A percentile compares a stretch with the other conserved stretches of the same genome.
These are phyloP conservation scores for Karstenula rhodostoma DNA, from an alignment of 2,329 filamentous ascomycete genomes.

Conservation along the genomic window DNA sequence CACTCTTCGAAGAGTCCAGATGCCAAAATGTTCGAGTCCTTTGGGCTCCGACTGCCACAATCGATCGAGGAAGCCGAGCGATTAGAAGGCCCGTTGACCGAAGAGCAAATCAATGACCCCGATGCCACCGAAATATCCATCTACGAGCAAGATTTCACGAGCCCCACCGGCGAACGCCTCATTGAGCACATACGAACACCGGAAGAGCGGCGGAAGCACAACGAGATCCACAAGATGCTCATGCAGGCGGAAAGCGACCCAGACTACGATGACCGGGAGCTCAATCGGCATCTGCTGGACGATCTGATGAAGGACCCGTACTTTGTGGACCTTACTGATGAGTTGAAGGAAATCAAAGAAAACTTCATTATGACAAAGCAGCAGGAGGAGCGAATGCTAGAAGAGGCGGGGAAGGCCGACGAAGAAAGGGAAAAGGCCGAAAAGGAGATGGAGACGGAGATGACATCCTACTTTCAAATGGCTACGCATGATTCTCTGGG, in stretches of 20 bases:
- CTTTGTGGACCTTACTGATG: slow-evolving; percentile 38
- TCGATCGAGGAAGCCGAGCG: slow-evolving; percentile 16
- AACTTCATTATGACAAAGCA: slow-evolving; percentile 24
- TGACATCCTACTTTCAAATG: slow-evolving; percentile 27
- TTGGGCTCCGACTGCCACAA: background rate
- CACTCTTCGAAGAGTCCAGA: background rate
- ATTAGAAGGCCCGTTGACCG: slow-evolving; percentile 25
- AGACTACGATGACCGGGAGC: slow-evolving; percentile 37
- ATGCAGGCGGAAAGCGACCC: slow-evolving; percentile 34
- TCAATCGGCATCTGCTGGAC: slow-evolving; percentile 38
- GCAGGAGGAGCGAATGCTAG: slow-evolving; percentile 6
- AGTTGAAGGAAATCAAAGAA: slow-evolving; percentile 37
- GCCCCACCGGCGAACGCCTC: slow-evolving; percentile 31
- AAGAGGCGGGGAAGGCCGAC: slow-evolving; percentile 26
- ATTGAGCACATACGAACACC: slow-evolving; percentile 33
- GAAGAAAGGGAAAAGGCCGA: slow-evolving; percentile 20
- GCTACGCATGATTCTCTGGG: slow-evolving; percentile 33
- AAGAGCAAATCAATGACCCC: slow-evolving; percentile 31
- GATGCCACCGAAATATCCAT: slow-evolving; percentile 33
- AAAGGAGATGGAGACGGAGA: slow-evolving; percentile 25
- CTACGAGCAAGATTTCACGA: slow-evolving; percentile 42
- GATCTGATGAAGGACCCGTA: slow-evolving; percentile 40
- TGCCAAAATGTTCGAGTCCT: background rate
- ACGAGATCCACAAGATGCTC: slow-evolving; percentile 35
- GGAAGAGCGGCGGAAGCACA: slow-evolving; percentile 32